These are phyloP conservation scores for Ogataea hybrid DNA, from an alignment of 1,139 yeast species.

Conservation along the genomic window DNA sequence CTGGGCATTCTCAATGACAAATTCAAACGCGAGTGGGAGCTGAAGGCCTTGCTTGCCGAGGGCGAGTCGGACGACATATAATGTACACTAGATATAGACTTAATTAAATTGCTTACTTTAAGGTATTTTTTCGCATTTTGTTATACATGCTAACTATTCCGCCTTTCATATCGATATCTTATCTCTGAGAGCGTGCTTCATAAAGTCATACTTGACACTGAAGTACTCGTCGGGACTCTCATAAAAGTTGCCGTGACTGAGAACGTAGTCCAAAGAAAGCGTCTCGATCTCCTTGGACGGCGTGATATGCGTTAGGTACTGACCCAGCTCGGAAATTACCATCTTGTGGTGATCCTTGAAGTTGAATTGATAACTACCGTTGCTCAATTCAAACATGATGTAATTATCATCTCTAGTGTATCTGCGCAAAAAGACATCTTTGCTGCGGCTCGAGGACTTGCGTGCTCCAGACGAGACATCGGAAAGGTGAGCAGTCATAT, in stretches of 20 bases:
- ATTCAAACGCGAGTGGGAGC: constrained; percentile 90
- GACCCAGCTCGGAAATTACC: constrained; percentile 73
- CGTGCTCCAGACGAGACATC: constrained; percentile 59
- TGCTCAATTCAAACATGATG: constrained; percentile 91
- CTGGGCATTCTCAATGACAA: constrained; percentile 70
- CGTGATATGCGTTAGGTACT: constrained; percentile 76
- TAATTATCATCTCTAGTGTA: constrained; percentile 75
- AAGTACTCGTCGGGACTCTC: constrained; percentile 56
- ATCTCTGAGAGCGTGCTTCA: constrained; percentile 33
- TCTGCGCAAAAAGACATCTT: constrained; percentile 64
- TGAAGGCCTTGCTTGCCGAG: constrained; percentile 80
- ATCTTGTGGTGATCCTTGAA: constrained; percentile 93
- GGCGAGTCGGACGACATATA: constrained; percentile 50
- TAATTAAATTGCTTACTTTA: background rate
- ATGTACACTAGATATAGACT: constrained; percentile 8
- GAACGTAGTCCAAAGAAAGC: constrained; percentile 57
- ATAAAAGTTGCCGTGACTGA: constrained; percentile 64
- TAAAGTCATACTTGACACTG: constrained; percentile 39
- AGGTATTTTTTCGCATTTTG: constrained; percentile 3
- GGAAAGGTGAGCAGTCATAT: constrained; percentile 78
- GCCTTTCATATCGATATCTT: constrained; percentile 24
- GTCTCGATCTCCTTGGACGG: constrained; percentile 74
- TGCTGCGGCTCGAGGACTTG: constrained; percentile 19
- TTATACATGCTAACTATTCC: constrained; percentile 3
- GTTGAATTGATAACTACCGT: constrained; percentile 90